These are phyloP conservation scores for Fraxinus greggii DNA, from an alignment of 305 asterid species.

Conservation along the genomic window DNA sequence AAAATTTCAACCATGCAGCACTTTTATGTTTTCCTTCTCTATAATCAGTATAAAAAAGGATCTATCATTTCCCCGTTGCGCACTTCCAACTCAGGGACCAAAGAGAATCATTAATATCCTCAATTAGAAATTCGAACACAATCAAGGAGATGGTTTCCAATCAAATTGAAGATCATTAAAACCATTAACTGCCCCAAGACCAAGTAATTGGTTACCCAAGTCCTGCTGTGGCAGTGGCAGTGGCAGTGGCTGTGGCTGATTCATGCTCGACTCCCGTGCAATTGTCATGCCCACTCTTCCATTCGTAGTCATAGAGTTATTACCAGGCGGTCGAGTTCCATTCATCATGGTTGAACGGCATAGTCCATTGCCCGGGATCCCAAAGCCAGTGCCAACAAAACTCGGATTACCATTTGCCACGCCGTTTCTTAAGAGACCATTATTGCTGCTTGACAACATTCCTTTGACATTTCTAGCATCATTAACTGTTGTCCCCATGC, in stretches of 20 bases:
- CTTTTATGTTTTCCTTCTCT: slow-evolving; percentile 26
- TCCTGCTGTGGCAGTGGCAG: slow-evolving; percentile 17
- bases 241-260: slow-evolving; percentile 13
- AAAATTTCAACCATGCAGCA: slow-evolving; percentile 31
- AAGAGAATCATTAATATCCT: slow-evolving; percentile 13
- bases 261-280: slow-evolving; percentile 19
- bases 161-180: slow-evolving; percentile 23
- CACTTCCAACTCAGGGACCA: slow-evolving; percentile 31
- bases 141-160: slow-evolving; percentile 29
- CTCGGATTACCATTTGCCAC: slow-evolving; percentile 5
- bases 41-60: slow-evolving; percentile 13
- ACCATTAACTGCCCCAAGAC: slow-evolving; percentile 20
- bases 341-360: slow-evolving; percentile 15
- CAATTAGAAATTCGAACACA: background rate
- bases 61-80: slow-evolving; percentile 16
- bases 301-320: slow-evolving; percentile 19
- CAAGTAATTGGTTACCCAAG: slow-evolving; percentile 14
- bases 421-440: slow-evolving; percentile 45
- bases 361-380: slow-evolving; percentile 13
- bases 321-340: slow-evolving; percentile 18
- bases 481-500: slow-evolving; percentile 42
- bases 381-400: slow-evolving; percentile 23
- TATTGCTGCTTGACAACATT: slow-evolving; percentile 37
- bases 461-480: slow-evolving; percentile 56
- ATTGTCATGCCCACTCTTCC: slow-evolving; percentile 23